Conservation (phyloP, 371 early-diverging fungal species). For the Rhizomucor miehei region DNA sequence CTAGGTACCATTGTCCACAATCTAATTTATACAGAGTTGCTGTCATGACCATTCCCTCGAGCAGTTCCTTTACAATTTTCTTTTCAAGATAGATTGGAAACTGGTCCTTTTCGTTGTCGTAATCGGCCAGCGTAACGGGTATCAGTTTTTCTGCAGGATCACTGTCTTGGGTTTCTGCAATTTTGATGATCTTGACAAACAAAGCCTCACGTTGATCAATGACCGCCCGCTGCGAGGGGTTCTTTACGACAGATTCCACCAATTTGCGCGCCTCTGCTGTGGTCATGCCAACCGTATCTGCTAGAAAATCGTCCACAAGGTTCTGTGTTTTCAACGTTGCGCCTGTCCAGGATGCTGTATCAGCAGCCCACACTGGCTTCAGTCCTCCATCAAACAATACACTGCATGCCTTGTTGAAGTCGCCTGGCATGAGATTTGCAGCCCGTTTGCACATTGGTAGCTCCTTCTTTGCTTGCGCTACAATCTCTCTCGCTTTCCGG, state of each 20-base stretch:
- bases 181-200: slow-evolving; percentile 19
- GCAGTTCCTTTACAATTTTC: slow-evolving; percentile 22
- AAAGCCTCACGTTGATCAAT: slow-evolving; percentile 17
- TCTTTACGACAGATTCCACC: slow-evolving; percentile 14
- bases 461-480: slow-evolving; percentile 45
- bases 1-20: slow-evolving; percentile 43
- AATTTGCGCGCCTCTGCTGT: slow-evolving; percentile 11
- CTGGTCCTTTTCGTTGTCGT: slow-evolving; percentile 11
- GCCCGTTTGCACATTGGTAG: slow-evolving; percentile 47
- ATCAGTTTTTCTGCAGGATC: slow-evolving; percentile 13
- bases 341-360: slow-evolving; percentile 27
- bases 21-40: slow-evolving; percentile 32
- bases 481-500: slow-evolving; percentile 35
- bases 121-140: slow-evolving; percentile 16
- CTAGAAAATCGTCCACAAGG: slow-evolving; percentile 24
- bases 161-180: slow-evolving; percentile 8
- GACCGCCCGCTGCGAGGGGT: slow-evolving; percentile 11
- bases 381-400: slow-evolving; percentile 39
- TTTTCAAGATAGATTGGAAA: slow-evolving; percentile 29
- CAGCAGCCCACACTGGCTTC: slow-evolving; percentile 13
- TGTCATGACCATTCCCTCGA: slow-evolving; percentile 34
- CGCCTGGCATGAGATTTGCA: slow-evolving; percentile 34
- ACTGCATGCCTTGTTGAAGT: slow-evolving; percentile 48
- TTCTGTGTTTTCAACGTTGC: slow-evolving; percentile 18
- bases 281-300: slow-evolving; percentile 18